Base-by-base conservation (phyloP, 768 basidiomycete species). In the Lyophyllum decastes region DNA sequence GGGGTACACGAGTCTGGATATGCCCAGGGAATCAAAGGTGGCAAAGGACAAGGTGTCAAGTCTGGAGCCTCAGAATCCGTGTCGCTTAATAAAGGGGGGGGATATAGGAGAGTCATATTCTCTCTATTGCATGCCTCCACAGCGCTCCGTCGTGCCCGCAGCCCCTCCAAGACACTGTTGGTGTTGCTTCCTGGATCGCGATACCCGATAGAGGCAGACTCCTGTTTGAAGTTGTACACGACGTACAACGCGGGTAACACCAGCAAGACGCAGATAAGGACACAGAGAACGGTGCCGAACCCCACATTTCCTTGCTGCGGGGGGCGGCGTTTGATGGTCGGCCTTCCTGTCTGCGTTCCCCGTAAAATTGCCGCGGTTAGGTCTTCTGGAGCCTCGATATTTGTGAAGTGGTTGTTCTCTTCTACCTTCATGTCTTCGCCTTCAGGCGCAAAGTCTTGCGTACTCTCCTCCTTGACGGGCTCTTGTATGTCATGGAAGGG, bases 161-260 rank as follows among this genome's bases (percentile, higher is more conserved):
- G 63, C 14, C 70, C 73, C 56, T 83, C 82, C 49, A 92, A 71
- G 2, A 75, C 73, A 22, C 63, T 69, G 68, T 89, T 94, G 26
- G 85, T 88, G 61, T 77, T 74, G 55, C 70, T 82, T 19, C 83
- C 87, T 34, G 81, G 71, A 60, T 90, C 85, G 66, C 92, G 94
- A 71, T 84, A 94, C 4, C 93, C 92, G 62, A 94, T 85, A 11
- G 78, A 69, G 2, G 86, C 75, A 5, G 92, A 92, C 62, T 89
- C 84, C 12, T 62, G 58, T 73, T 92, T 92, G 76, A 85, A 90
- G 17, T 77, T 76, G 64, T 77, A 62, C 19, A 77, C 59, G 22
- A 72, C 61, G 59, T 70, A 72, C 14, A 70, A 72, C 19, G 71
- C 61, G 17, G 71, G 66, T 22, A 80, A 56, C 10, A 75, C 58